Base-by-base conservation (phyloP, 305 asterid species). In the Plantago coronopus region DNA sequence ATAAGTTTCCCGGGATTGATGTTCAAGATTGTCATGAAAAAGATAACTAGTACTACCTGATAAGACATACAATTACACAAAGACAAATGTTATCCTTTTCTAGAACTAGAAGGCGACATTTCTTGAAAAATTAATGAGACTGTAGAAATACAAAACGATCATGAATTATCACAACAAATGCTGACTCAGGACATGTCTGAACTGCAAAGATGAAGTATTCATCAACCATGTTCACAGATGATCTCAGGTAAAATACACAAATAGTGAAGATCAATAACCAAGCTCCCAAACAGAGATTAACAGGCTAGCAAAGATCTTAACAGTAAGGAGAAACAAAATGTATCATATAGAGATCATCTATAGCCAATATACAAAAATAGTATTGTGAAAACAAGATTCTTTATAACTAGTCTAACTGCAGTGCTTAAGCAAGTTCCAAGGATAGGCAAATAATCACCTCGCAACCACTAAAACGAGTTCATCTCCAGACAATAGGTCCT, bases 401-500 rank as follows among this genome's bases (percentile, higher is more conserved):
- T 48, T 65, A 20, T 27, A 40, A 23, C 31, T 57, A 17, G 49
- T 48, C 38, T 61, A 16, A 46, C 2, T 2, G 13, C 50, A 46
- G 5, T n/a, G 20, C 50, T 16, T 46, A 20, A 17, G 7, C 51
- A 7, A 17, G 15, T 4, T n/a, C 8, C 8, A n/a, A 17, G 15
- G 57, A 54, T 47, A 63, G 17, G 51, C 14, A 22, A 13, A 38
- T 22, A 34, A 34, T 40, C 80, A 87, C 95, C 91, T 82, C 57
- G 54, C 63, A 58, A 58, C 59, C 21, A 21, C 10, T 40, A 91
- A 66, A 91, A 91, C n/a, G 98, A 91, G 87, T 91, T 91, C 96
- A 91, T 91, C 69, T 91, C 98, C 68, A 91, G 74, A 77, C 96
- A 88, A 66, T 88, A 88, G 16, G 98, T 88, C 87, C 94, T 88